Base-by-base conservation (phyloP, 495 filamentous ascomycete genomes). In the Neurospora tetrasperma region DNA sequence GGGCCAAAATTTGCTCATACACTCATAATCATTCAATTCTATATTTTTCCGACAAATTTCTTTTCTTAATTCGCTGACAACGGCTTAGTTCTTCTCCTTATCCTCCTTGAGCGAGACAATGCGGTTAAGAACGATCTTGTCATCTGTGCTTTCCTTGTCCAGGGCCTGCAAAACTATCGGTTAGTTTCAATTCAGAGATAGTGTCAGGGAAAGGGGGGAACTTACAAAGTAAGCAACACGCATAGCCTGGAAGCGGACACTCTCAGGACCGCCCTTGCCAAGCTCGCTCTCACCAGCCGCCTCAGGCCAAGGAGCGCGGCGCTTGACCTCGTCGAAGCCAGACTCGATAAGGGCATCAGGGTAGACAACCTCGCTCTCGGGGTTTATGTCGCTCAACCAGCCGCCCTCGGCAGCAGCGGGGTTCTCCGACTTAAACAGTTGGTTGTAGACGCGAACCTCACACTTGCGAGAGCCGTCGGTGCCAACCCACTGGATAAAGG, bases 21-120 rank as follows among this genome's bases (percentile, higher is more conserved):
- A 62, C 6, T 35, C 54, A 16, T 62, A 27, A 62, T 62, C 27
- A 62, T 35, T 62, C 54, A 35, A 62, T 35, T 62, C 54, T 62
- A 62, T 35, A 8, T 27, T 16, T 62, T 62, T 62, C 2, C 1
- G 46, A 54, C 10, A 54, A 0, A 35, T 54, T 31, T 27, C 35
- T 62, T 6, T 62, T 27, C 0, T 23, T 16, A 2, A 38, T 39
- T 39, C 6, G 39, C 39, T 39, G 5, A 62, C 27, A 35, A 18
- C 7, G 6, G 6, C 27, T 70, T 74, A 85, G 71, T 81, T 89
- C 85, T 94, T 94, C 42, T 90, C 90, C 31, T 87, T 82, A 83
- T 96, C 94, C 82, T 98, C 94, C 85, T 97, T 98, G 75, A 99
- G 84, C 48, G 90, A 91, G 43, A 98, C 94, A 77, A 99, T 98